Percentiles rank a stretch among this genome's conserved stretches.
Evolutionary conservation across 2,329 filamentous ascomycete genomes (phyloP).

Genomic region (Colletotrichum camelliae): DNA sequence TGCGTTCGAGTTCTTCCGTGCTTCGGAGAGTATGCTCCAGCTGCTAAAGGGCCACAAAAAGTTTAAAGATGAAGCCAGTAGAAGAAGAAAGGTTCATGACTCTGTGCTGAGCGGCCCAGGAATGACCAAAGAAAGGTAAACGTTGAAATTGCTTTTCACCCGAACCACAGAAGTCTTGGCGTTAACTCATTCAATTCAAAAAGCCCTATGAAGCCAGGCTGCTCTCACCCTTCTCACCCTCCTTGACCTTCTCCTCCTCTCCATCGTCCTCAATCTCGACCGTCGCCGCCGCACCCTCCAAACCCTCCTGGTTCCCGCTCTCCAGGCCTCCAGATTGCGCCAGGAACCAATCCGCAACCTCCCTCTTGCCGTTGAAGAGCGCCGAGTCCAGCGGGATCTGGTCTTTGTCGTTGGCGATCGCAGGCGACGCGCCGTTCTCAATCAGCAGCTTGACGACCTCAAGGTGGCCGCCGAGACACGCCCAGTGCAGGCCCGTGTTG

Average conservation of each 20-base stretch:
- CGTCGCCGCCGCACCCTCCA: slow-evolving; percentile 40
- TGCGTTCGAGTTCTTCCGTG: too few relatives aligned
- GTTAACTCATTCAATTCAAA: too few relatives aligned
- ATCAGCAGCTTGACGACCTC: slow-evolving; percentile 80
- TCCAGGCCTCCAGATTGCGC: slow-evolving; percentile 54
- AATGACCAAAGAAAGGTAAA: too few relatives aligned
- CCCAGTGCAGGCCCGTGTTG: slow-evolving; percentile 95
- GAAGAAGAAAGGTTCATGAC: too few relatives aligned
- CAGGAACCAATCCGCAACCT: slow-evolving; percentile 68
- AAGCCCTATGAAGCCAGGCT: slow-evolving; percentile 1
- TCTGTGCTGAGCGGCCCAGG: too few relatives aligned
- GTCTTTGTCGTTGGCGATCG: slow-evolving; percentile 81
- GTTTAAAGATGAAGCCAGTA: too few relatives aligned
- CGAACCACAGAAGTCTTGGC: too few relatives aligned
- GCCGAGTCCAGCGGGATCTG: slow-evolving; percentile 81
- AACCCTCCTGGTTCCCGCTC: slow-evolving; percentile 49
- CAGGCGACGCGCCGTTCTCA: slow-evolving; percentile 77
- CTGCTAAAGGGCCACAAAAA: too few relatives aligned
- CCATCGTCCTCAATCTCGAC: slow-evolving; percentile 43
- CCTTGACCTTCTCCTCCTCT: slow-evolving; percentile 23
- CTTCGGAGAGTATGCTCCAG: too few relatives aligned
- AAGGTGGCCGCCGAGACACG: slow-evolving; percentile 86
- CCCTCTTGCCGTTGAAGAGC: slow-evolving; percentile 70
- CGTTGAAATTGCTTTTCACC: too few relatives aligned
- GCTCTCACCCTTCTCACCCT: neutral